Base-by-base conservation (phyloP, 2,329 filamentous ascomycete species). In the Claviceps purpurea region DNA sequence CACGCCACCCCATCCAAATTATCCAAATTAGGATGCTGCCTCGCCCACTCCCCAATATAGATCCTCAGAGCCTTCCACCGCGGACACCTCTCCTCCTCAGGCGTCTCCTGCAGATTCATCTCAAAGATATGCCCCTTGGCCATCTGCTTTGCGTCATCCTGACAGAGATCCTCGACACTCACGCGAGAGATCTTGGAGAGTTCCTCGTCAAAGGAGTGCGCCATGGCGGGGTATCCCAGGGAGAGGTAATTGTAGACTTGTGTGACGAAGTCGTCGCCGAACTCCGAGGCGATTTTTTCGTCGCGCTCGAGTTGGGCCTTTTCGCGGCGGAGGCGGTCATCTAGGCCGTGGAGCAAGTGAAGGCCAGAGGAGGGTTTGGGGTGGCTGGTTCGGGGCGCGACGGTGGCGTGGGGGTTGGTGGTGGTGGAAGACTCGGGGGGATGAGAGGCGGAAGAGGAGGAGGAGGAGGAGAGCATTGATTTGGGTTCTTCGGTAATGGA, bases 221-320 rank as follows among this genome's bases (percentile, higher is more conserved):
- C 91, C 61, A 89, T 81, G 38, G 87, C 84, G 3, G 91, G 90
- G 65, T 96, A 96, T 5, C 91, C 91, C 5, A 97, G 77, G 0
- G 89, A 95, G 16, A 97, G 76, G 67, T 97, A 97, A 67, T 97
- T 96, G 75, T 94, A 97, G 7, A 97, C 90, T 67, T 97, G 91
- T 0, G 90, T 95, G 52, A 96, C 81, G 64, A 96, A 95, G 3
- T 74, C 74, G 64, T 95, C 88, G 55, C 84, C 75, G 61, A 93
- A 95, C 66, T 95, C 89, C 50, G 68, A 67, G 4, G 70, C 63
- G 54, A 82, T 78, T 59, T 75, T 74, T 50, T 77, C 75, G 56
- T 78, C 70, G 1, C 68, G 67, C 58, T 79, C 75, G 16, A 70
- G 72, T 13, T 68, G 67, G 5, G 66, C 71, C 62, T 76, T 76